phyloP scores from a whole-genome alignment of 805 yeast species.

The Schwanniomyces pseudopolymorphus region DNA sequence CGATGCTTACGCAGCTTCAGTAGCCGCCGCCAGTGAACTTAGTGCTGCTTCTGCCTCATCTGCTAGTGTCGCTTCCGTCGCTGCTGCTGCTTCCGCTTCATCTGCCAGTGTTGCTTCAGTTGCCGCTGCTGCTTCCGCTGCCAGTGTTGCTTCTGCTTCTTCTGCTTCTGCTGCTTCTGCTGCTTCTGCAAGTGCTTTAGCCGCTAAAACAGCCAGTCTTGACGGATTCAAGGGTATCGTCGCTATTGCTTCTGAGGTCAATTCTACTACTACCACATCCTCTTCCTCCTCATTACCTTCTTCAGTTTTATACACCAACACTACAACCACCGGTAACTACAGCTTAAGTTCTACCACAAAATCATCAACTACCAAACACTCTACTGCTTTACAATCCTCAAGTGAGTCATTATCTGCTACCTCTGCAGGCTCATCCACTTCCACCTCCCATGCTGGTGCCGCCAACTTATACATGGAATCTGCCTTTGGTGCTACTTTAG shows the following conservation, averaged over 20 bases:
- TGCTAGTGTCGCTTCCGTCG: constrained; percentile 7
- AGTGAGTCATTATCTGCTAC: background rate
- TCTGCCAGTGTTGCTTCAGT: constrained; percentile 8
- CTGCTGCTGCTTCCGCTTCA: constrained; percentile 7
- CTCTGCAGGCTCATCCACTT: constrained; percentile 4
- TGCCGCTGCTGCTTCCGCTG: constrained; percentile 4
- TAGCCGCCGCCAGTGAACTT: constrained; percentile 5
- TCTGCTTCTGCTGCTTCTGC: constrained; percentile 7
- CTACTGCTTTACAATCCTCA: background rate
- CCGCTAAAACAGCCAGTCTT: constrained; percentile 4
- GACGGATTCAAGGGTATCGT: constrained; percentile 21
- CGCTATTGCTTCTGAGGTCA: constrained; percentile 21
- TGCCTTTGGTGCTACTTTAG: constrained; percentile 17
- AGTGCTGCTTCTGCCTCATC: constrained; percentile 7
- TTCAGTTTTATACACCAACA: constrained; percentile 3
- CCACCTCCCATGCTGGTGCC: constrained; percentile 8
- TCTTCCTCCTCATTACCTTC: constrained; percentile 1
- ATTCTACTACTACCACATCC: constrained; percentile 9
- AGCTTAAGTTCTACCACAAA: constrained; percentile 8
- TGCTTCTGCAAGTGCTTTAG: constrained; percentile 9
- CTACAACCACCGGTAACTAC: constrained; percentile 7
- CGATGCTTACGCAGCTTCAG: constrained; percentile 11
- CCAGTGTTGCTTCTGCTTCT: background rate
- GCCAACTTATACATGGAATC: constrained; percentile 11
- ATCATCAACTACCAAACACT: constrained; percentile 1